phyloP scores from a whole-genome alignment of 1,284 basidiomycete species.

The Ceratobasidium theobromae region DNA sequence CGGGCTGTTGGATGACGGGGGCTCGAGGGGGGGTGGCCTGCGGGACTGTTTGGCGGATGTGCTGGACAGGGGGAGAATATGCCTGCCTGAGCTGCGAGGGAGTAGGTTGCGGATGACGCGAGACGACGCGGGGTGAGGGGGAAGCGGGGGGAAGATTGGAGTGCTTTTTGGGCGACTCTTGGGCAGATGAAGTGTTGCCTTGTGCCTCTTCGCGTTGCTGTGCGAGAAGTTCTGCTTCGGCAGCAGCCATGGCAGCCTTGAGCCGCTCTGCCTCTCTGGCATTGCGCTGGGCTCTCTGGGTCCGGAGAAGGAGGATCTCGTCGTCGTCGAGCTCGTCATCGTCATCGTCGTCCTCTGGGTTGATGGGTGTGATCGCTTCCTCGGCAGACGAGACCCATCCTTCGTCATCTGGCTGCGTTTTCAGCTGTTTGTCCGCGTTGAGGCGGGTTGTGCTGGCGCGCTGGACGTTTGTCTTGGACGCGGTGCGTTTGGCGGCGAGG shows the following conservation, averaged over 20 bases:
- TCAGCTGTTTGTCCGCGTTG: neutral
- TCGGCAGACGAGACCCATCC: slow-evolving; percentile 35
- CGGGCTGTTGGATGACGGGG: slow-evolving; percentile 3
- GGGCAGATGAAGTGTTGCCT: neutral
- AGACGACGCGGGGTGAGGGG: neutral
- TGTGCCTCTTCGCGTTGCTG: neutral
- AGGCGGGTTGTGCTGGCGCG: neutral
- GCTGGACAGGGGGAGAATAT: too few relatives aligned
- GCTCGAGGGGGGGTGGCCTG: too few relatives aligned
- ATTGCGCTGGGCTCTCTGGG: slow-evolving; percentile 18
- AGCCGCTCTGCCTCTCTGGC: slow-evolving; percentile 17
- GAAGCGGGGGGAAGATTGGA: slow-evolving; percentile 6
- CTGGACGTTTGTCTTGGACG: slow-evolving; percentile 11
- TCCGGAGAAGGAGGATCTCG: slow-evolving; percentile 16
- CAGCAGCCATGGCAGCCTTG: slow-evolving; percentile 11
- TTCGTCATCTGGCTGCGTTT: slow-evolving; percentile 26
- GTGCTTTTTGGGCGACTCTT: slow-evolving; percentile 16
- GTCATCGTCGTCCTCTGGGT: slow-evolving; percentile 22
- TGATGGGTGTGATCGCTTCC: slow-evolving; percentile 30
- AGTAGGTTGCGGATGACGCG: neutral
- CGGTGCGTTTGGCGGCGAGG: slow-evolving; percentile 11
- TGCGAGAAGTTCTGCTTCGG: slow-evolving; percentile 21
- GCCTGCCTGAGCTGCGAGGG: neutral
- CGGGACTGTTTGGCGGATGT: too few relatives aligned
- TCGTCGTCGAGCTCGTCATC: slow-evolving; percentile 21